These are phyloP conservation scores for Alnus glutinosa DNA, from an alignment of 306 rosid genomes.

Conservation along the genomic window DNA sequence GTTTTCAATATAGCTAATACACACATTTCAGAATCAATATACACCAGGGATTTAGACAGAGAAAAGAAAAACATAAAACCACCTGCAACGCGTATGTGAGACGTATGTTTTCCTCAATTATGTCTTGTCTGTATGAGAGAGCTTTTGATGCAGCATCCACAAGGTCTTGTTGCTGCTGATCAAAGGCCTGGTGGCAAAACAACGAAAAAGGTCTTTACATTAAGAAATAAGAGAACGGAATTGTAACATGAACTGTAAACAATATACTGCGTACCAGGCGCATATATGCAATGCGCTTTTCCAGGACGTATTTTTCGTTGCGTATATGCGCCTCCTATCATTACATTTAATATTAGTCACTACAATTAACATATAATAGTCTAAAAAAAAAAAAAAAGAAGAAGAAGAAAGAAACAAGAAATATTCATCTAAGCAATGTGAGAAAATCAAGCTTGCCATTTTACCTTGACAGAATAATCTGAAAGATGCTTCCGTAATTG, in stretches of 20 bases:
- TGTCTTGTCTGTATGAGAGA: conserved; percentile 76
- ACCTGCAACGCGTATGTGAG: conserved; percentile 73
- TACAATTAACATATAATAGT: conserved; percentile 14
- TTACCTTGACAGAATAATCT: conserved; percentile 87
- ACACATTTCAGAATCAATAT: conserved; percentile 12
- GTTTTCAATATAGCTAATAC: not conserved
- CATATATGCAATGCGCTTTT: conserved; percentile 96
- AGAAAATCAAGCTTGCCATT: conserved; percentile 11
- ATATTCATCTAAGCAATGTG: conserved; percentile 13
- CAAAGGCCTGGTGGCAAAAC: conserved; percentile 51
- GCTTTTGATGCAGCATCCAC: conserved; percentile 69
- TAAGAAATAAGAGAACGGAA: conserved; percentile 26
- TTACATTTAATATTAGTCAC: conserved; percentile 23
- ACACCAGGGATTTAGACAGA: conserved; percentile 18
- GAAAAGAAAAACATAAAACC: conserved; percentile 2
- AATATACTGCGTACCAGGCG: conserved; percentile 60
- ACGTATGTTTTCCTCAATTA: conserved; percentile 94
- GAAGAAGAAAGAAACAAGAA: conserved; percentile 3
- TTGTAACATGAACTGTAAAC: conserved; percentile 7
- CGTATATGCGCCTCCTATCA: conserved; percentile 80
- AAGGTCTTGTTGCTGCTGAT: conserved; percentile 69
- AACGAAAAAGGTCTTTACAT: conserved; percentile 9
- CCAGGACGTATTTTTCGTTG: conserved; percentile 82
- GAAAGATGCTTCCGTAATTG: conserved; percentile 79
- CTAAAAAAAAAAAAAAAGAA: not conserved